Evolutionary conservation across 257 asterid genomes (phyloP).

Genomic region (Solanum medicagineum): DNA sequence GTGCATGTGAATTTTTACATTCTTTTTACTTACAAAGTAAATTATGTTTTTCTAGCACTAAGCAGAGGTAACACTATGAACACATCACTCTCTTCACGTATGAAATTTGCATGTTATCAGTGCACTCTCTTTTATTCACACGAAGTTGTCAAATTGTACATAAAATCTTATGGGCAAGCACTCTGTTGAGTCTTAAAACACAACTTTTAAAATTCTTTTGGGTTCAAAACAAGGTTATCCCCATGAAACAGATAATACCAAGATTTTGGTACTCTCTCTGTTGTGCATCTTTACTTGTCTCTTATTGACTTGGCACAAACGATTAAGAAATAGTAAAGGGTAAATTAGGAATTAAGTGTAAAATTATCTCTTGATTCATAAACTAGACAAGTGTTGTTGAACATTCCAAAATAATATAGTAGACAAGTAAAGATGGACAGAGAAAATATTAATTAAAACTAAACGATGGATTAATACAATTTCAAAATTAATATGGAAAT

Average conservation of each 20-base stretch:
- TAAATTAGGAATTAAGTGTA: no score
- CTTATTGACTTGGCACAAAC: no score
- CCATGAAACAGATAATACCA: not conserved
- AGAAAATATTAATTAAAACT: no score
- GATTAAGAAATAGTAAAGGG: no score
- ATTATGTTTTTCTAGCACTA: not conserved
- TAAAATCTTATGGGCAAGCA: not conserved
- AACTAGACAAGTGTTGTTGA: no score
- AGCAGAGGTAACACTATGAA: not conserved
- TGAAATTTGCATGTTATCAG: not conserved
- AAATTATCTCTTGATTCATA: no score
- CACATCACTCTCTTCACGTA: not conserved
- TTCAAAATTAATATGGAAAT: no score
- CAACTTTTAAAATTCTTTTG: not conserved
- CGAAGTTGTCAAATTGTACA: not conserved
- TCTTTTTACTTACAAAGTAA: not conserved
- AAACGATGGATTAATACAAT: not conserved
- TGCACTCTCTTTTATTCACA: not conserved
- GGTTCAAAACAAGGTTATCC: not conserved
- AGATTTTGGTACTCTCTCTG: no score
- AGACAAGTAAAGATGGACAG: no score
- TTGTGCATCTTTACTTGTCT: no score
- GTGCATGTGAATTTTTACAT: no score
- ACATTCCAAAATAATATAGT: no score
- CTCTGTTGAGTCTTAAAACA: not conserved